Conservation (phyloP, 805 yeast genomes). For the Cyberlindnera suaveolens region DNA sequence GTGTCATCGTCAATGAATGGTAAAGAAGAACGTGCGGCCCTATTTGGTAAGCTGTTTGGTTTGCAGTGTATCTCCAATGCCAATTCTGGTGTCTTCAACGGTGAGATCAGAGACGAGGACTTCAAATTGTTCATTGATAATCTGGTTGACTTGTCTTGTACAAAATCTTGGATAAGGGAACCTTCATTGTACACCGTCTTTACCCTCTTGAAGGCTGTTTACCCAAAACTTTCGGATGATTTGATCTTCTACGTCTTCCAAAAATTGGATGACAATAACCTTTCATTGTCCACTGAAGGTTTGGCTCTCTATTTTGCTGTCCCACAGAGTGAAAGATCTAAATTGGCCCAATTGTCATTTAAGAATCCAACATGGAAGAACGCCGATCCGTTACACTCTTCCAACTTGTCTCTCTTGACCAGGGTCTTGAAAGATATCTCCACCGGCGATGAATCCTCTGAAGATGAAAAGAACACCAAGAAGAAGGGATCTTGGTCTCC, state of each 20-base stretch:
- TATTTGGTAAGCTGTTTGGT: conserved; percentile 85
- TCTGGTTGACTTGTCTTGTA: conserved; percentile 49
- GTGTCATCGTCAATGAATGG: conserved; percentile 52
- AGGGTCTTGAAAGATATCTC: conserved; percentile 57
- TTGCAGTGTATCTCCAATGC: conserved; percentile 52
- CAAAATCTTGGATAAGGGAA: conserved; percentile 84
- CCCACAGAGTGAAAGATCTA: conserved; percentile 25
- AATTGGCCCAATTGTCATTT: conserved; percentile 6
- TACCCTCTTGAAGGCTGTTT: conserved; percentile 36
- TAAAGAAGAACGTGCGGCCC: conserved; percentile 69
- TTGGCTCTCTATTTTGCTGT: conserved; percentile 61
- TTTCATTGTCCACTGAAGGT: conserved; percentile 73
- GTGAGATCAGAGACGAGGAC: conserved; percentile 16
- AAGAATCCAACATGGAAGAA: conserved; percentile 49
- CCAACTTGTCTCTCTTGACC: conserved; percentile 56
- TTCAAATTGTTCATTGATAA: conserved; percentile 36
- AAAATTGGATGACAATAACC: conserved; percentile 42
- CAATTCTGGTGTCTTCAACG: conserved; percentile 32
- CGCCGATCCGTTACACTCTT: conserved; percentile 67
- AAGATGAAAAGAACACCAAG: conserved; percentile 27
- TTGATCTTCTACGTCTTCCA: conserved; percentile 30
- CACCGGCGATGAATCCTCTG: conserved; percentile 28
- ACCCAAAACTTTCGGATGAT: conserved; percentile 17
- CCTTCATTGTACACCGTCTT: conserved; percentile 67
- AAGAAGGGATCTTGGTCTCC: conserved; percentile 73